Evolutionary conservation across 192 early-diverging fungal genomes (phyloP).

Genomic region (Diversispora epigaea): DNA sequence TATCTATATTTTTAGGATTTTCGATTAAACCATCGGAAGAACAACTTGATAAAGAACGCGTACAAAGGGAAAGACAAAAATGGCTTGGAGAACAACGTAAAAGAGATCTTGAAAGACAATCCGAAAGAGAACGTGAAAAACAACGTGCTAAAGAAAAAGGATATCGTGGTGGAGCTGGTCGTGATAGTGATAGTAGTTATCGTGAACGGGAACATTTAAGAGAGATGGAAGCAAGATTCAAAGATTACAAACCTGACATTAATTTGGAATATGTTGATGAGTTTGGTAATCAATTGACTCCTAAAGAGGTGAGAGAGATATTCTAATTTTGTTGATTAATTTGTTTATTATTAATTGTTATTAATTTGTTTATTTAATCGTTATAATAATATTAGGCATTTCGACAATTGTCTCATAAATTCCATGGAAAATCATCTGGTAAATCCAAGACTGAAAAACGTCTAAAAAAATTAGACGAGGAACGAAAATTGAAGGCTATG

Average conservation of each 20-base stretch:
- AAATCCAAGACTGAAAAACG: constrained; percentile 94
- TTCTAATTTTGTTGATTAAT: background rate
- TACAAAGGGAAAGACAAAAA: constrained; percentile 56
- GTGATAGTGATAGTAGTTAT: constrained; percentile 53
- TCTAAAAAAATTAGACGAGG: constrained; percentile 78
- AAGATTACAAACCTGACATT: constrained; percentile 88
- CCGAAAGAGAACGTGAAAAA: constrained; percentile 65
- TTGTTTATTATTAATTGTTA: background rate
- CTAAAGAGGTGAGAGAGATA: constrained; percentile 68
- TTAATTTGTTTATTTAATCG: background rate
- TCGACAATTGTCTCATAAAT: constrained; percentile 86
- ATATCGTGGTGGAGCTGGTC: constrained; percentile 45
- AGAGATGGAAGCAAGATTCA: constrained; percentile 81
- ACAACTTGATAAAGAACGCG: constrained; percentile 61
- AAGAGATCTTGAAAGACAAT: constrained; percentile 61
- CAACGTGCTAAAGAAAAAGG: constrained; percentile 50
- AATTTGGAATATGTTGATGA: constrained; percentile 91
- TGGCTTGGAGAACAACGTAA: constrained; percentile 76
- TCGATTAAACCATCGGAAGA: constrained; percentile 59
- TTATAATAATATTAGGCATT: constrained; percentile 62
- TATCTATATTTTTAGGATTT: constrained; percentile 5
- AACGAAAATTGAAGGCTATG: constrained; percentile 73
- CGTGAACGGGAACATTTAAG: constrained; percentile 65
- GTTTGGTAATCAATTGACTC: constrained; percentile 71
- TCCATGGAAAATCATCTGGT: constrained; percentile 92